Percentiles rank a stretch among this genome's conserved stretches.
These are phyloP conservation scores for Suillus sp. DNA, from an alignment of 768 basidiomycete species.

Conservation along the genomic window DNA sequence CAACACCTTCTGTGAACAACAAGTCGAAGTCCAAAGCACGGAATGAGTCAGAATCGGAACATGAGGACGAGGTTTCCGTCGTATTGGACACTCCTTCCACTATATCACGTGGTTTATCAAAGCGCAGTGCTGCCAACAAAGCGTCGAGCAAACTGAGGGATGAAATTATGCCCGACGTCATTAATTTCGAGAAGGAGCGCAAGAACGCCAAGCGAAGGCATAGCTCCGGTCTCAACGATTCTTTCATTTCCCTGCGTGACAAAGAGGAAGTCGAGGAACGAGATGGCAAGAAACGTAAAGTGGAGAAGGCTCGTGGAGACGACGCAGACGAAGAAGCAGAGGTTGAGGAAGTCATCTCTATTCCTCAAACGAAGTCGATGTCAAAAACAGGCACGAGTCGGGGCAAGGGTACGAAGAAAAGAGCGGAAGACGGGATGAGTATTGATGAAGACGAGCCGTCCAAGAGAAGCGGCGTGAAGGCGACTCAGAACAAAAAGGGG, in stretches of 20 bases:
- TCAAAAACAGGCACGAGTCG: conserved; percentile 9
- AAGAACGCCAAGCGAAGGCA: conserved; percentile 40
- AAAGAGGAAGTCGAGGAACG: conserved; percentile 18
- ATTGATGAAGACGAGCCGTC: conserved; percentile 13
- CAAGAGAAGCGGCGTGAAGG: conserved; percentile 13
- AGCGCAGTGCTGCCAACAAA: conserved; percentile 57
- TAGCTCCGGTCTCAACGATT: conserved; percentile 36
- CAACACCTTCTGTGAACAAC: conserved; percentile 10
- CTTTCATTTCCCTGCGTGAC: conserved; percentile 9
- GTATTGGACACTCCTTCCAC: conserved; percentile 17
- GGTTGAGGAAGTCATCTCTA: conserved; percentile 21
- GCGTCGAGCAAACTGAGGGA: conserved; percentile 48
- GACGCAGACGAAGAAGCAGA: conserved; percentile 31
- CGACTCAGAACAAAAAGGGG: conserved; percentile 18
- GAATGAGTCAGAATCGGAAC: conserved; percentile 9
- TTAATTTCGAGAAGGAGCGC: conserved; percentile 69
- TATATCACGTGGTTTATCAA: conserved; percentile 25
- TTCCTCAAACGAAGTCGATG: conserved; percentile 20
- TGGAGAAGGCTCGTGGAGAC: conserved; percentile 21
- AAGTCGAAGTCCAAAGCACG: conserved; percentile 8
- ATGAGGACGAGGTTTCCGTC: conserved; percentile 15
- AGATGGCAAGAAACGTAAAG: conserved; percentile 22
- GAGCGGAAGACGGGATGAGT: conserved; percentile 11
- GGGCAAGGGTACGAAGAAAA: conserved; percentile 7
- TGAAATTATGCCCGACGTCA: conserved; percentile 75